Base-by-base conservation (phyloP, 306 rosid species). In the Heteromeles arbutifolia region DNA sequence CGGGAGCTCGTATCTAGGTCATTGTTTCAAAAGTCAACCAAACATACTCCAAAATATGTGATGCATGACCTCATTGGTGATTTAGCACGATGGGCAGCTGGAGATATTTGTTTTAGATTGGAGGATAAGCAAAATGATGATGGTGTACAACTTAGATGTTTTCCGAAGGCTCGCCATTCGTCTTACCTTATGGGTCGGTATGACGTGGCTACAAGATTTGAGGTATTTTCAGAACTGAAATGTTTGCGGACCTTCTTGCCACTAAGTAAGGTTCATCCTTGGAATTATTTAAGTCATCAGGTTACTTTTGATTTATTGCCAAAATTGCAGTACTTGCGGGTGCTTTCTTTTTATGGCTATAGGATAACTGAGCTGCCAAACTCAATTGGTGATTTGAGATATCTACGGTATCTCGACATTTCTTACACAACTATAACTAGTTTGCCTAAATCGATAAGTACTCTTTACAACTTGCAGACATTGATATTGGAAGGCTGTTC, bases 31-130 rank as follows among this genome's bases (percentile, higher is more conserved):
- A 58, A 50, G 31, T 65, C 77, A 2, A 70, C 22, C 19, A 2
- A 5, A 6, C 15, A 24, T 0, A 4, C 0, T 45, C 44, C 71
- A 3, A 0, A 0, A 19, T 79, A 75, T 63, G 53, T 73, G 24
- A 83, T 83, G 85, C 90, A 86, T 76, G 87, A 81, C 15, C 82
- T 86, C 6, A 13, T 86, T 5, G 56, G 72, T 58, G 89, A 76
- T 58, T 65, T 86, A 29, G 89, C 84, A 19, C 17, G 32, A 10
- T 70, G 12, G 64, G 50, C 50, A 13, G 50, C 17, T 11, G 6
- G 17, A 12, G 17, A 44, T 11, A 44, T 44, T 44, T 44, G 17
- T 13, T 13, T 44, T 44, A 44, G 50, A 13, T 44, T 44, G 50
- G 50, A 44, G 17, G 6, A 13, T 13, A 44, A 44, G 17, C 50